Percentiles rank a stretch among this genome's conserved stretches.
phyloP scores from a whole-genome alignment of 768 basidiomycete species.

The Lentinula boryana region DNA sequence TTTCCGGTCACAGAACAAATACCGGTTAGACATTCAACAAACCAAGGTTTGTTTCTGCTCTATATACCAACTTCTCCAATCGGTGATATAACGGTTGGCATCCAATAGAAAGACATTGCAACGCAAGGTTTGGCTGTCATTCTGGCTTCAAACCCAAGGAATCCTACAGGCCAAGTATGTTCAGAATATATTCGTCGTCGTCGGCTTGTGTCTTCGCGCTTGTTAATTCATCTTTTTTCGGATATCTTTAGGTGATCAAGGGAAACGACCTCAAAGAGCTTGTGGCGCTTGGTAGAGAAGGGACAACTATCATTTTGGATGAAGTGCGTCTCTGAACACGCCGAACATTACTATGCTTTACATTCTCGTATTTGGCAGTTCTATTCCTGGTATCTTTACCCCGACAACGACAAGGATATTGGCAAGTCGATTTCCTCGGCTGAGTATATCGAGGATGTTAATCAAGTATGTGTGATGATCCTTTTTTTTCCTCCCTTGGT shows the following conservation, averaged over 20 bases:
- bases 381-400: constrained; percentile 95
- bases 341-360: background rate
- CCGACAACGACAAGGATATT: constrained; percentile 64
- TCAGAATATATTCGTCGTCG: background rate
- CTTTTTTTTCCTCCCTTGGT: background rate
- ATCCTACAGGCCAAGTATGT: constrained; percentile 88
- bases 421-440: constrained; percentile 82
- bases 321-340: constrained; percentile 42
- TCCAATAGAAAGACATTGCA: constrained; percentile 62
- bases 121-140: constrained; percentile 83
- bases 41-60: constrained; percentile 56
- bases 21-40: constrained; percentile 73
- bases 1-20: constrained; percentile 40
- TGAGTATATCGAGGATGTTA: constrained; percentile 80
- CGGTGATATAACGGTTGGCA: background rate
- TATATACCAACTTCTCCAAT: constrained; percentile 15
- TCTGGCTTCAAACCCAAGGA: constrained; percentile 91
- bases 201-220: background rate
- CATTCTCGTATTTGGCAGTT: constrained; percentile 43
- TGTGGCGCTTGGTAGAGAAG: constrained; percentile 65
- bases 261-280: constrained; percentile 81
- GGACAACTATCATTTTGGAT: constrained; percentile 80
- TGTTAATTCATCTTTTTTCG: background rate
- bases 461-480: constrained; percentile 38
- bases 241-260: constrained; percentile 40